Evolutionary conservation across 768 basidiomycete species (phyloP), one percentile per base, ranked within the genome.

Genomic region (Leccinum broughii): DNA sequence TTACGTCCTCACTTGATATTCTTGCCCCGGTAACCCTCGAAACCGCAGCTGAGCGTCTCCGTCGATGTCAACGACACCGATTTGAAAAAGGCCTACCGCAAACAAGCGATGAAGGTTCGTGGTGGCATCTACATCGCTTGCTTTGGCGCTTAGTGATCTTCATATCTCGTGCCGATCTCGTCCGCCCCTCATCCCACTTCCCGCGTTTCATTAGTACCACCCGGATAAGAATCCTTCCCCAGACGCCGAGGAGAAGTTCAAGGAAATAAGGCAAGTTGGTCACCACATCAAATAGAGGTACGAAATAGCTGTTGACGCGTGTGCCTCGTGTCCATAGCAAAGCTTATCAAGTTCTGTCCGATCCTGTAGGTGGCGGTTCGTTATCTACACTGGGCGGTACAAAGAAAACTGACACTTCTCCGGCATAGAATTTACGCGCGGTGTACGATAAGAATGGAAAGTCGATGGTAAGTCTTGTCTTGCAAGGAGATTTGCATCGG

Each of bases 401-500:
- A 46, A 54, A 24, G 37, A 41, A 37, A 55, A 14, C 55, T 57
- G 44, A 64, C 54, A 3, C 68, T 62, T 51, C 60, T 26, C 55
- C 41, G 54, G 54, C n/a, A 59, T 61, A 91, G 83, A 92, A 98
- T 77, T 74, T 90, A 49, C 85, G 96, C 50, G 85, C 85, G 0
- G 90, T 94, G 22, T 99, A 99, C 70, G 95, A 99, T 75, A 94
- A 93, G 79, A 89, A 96, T 78, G 97, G 97, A 49, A 93, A 92
- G 76, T 83, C 86, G 54, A 92, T 90, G 84, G 92, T 89, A 66
- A 66, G 84, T 69, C 35, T 17, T 62, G 52, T 54, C 50, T 64
- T 58, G 14, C 49, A 46, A 15, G 6, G 10, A 24, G 52, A 62
- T 63, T 59, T 48, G 49, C 51, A 34, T 55, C 57, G 62, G 30